Evolutionary conservation across 2,329 filamentous ascomycete genomes (phyloP).

Genomic region (Colletotrichum cereale): DNA sequence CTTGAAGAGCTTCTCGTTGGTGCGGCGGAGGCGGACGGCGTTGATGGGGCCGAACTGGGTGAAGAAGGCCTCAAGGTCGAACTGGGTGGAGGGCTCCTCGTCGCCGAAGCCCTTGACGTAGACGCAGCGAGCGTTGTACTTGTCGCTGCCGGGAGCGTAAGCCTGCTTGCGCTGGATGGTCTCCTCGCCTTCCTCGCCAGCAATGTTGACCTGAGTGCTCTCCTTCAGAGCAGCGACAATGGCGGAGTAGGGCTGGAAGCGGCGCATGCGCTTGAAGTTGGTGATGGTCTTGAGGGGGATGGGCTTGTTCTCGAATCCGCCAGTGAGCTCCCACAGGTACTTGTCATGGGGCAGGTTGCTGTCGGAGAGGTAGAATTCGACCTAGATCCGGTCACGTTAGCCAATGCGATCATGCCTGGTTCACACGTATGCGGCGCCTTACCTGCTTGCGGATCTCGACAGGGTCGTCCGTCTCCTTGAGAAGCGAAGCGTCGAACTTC

Average conservation of each 20-base stretch:
- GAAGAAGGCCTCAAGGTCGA: conserved; percentile 95
- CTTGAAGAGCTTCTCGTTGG: conserved; percentile 83
- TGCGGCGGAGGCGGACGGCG: conserved; percentile 87
- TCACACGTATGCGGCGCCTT: conserved; percentile 45
- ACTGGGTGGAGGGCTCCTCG: conserved; percentile 86
- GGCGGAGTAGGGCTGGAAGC: conserved; percentile 88
- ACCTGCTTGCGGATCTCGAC: conserved; percentile 87
- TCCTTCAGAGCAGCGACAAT: conserved; percentile 86
- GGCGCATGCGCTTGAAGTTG: conserved; percentile 95
- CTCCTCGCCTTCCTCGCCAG: conserved; percentile 80
- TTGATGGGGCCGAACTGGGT: conserved; percentile 82
- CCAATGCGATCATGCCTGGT: neutral
- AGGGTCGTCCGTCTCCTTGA: conserved; percentile 81
- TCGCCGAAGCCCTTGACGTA: conserved; percentile 96
- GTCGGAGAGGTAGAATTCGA: conserved; percentile 97
- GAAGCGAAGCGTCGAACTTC: conserved; percentile 78
- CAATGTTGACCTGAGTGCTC: conserved; percentile 79
- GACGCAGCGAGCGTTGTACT: conserved; percentile 79
- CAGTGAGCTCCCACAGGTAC: conserved; percentile 84
- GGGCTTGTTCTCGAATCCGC: conserved; percentile 83
- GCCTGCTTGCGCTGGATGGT: conserved; percentile 81
- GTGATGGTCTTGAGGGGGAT: conserved; percentile 83
- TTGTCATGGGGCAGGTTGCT: conserved; percentile 91
- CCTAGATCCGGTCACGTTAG: conserved; percentile 61
- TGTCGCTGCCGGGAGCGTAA: conserved; percentile 70